A percentile compares a stretch with the other conserved stretches of the same genome.
Conservation (phyloP, 495 filamentous ascomycete genomes). For the Neurospora sp. region DNA sequence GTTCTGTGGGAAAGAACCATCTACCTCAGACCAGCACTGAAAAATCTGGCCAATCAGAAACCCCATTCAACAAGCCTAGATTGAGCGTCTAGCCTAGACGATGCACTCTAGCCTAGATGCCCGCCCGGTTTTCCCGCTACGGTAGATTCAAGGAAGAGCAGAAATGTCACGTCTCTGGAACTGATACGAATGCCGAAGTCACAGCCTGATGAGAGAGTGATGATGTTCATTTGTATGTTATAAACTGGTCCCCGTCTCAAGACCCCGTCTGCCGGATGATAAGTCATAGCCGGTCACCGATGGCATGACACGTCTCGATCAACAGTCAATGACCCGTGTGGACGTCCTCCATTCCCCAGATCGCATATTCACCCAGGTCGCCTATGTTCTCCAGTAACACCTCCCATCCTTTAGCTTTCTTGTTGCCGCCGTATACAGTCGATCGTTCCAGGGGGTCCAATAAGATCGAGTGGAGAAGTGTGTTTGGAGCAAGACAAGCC, state of each 20-base stretch:
- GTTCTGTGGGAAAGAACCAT: too few species aligned
- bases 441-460: not conserved
- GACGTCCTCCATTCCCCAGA: not conserved
- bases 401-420: not conserved
- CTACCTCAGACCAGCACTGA: too few species aligned
- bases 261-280: not conserved
- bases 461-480: not conserved
- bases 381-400: not conserved
- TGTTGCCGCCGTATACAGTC: not conserved
- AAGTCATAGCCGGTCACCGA: not conserved
- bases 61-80: too few species aligned
- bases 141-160: not conserved
- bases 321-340: not conserved
- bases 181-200: not conserved
- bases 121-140: too few species aligned
- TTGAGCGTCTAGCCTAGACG: too few species aligned
- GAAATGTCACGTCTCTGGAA: not conserved
- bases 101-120: too few species aligned
- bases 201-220: not conserved
- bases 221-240: not conserved
- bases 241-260: not conserved
- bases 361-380: too few species aligned
- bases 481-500: not conserved
- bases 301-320: not conserved
- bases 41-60: too few species aligned